Evolutionary conservation across 1,284 basidiomycete genomes (phyloP), one percentile per base, ranked within the genome.

Genomic region (Quambalaria eucalypti): DNA sequence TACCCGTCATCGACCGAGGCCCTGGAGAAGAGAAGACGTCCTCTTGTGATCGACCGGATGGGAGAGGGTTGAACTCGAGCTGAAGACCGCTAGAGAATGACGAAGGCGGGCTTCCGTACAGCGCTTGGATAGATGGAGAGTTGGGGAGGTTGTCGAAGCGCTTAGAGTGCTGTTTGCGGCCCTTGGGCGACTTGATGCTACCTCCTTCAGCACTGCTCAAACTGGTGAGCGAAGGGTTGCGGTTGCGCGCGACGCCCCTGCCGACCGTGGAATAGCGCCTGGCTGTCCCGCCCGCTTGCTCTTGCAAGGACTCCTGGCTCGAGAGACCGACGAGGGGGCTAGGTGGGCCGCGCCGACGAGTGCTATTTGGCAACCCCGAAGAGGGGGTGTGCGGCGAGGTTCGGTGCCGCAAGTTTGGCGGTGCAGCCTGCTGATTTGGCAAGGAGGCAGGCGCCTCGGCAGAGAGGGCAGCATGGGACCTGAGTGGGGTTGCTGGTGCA

Each of bases 1-100:
- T 54, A 44, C 63, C 55, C 1, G 64, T 55, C 59, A 66, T 66
- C 26, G 61, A 66, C 51, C 58, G 12, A 14, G 16, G 12, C 25
- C 16, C 16, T 23, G 42, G 42, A 12, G 12, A 23, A 46, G 42
- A 46, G 42, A 25, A 26, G 19, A 26, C 31, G 31, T 8, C 31
- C 16, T 8, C 9, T 33, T 33, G 8, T 33, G 31, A 33, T 8
- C 9, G 31, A 8, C 16, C 31, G 31, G 31, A 8, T 8, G 16
- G 31, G 31, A 8, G 31, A 16, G 16, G 31, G 16, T 8, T 16
- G 8, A 8, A 8, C 16, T 8, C 31, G 9, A 33, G 16, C 16
- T 16, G 31, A 33, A 8, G 31, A 33, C 31, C 16, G 31, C 8
- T 8, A 16, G 31, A 33, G 31, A 33, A 8, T 33, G 9, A 33